These are phyloP conservation scores for Solanum piurae DNA, from an alignment of 257 asterid genomes.

Conservation along the genomic window DNA sequence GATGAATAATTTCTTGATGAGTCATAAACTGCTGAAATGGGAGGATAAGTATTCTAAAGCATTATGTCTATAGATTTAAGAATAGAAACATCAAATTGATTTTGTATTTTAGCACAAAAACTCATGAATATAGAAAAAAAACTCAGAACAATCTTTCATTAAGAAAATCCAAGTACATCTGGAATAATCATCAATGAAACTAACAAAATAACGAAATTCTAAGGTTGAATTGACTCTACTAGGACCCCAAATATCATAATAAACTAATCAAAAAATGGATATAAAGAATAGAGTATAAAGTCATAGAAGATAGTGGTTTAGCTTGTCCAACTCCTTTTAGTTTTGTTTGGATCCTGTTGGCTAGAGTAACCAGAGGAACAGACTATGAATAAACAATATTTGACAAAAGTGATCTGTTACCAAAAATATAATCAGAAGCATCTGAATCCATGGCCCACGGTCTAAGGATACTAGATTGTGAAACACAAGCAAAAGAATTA, in stretches of 20 bases:
- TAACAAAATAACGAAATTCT: too few species aligned
- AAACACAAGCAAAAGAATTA: not conserved
- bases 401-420: not conserved
- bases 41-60: not conserved
- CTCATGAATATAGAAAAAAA: not conserved
- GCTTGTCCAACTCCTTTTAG: not conserved
- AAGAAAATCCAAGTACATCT: not conserved
- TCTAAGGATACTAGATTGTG: not conserved
- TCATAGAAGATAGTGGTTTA: not conserved
- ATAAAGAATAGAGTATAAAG: not conserved
- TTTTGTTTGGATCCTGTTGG: not conserved
- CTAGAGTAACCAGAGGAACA: not conserved
- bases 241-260: not conserved
- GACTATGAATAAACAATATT: not conserved
- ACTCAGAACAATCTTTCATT: not conserved
- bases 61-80: not conserved
- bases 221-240: not conserved
- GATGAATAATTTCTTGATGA: too few species aligned
- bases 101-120: not conserved
- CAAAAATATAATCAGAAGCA: not conserved
- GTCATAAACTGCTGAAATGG: too few species aligned
- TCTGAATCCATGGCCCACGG: not conserved
- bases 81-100: not conserved
- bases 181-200: not conserved
- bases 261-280: not conserved